A percentile compares a stretch with the other conserved stretches of the same genome.
Evolutionary conservation across 352 stramenopile species (phyloP).

Genomic region (Thraustochytrium striatum): DNA sequence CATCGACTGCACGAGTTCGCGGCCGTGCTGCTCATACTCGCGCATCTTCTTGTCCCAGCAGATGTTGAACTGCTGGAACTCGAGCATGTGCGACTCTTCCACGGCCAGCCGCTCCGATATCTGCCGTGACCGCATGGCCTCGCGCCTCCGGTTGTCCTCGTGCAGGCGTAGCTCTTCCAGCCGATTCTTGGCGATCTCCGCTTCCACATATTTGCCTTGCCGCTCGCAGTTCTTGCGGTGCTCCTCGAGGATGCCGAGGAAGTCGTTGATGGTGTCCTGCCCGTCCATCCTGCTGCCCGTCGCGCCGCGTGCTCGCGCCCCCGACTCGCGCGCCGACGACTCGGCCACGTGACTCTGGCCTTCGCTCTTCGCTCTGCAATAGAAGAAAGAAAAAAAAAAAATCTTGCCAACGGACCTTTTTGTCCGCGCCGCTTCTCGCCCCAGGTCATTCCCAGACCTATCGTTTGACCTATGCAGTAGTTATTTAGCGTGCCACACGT

Average conservation of each 20-base stretch:
- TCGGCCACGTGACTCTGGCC: too few species aligned
- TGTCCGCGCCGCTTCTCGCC: too few species aligned
- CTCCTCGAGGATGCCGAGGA: constrained; percentile 83
- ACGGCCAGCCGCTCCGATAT: constrained; percentile 88
- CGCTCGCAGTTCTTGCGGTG: constrained; percentile 93
- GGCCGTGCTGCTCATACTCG: constrained; percentile 85
- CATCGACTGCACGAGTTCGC: constrained; percentile 52
- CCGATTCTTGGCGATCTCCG: constrained; percentile 91
- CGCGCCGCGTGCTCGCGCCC: too few species aligned
- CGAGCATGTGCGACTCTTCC: constrained; percentile 94
- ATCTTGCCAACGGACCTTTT: too few species aligned
- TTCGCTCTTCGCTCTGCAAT: too few species aligned
- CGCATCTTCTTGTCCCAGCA: constrained; percentile 92
- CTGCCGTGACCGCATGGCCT: constrained; percentile 89
- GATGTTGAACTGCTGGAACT: constrained; percentile 95
- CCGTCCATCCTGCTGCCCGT: constrained; percentile 23
- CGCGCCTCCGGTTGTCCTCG: constrained; percentile 81
- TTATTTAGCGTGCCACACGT: too few species aligned
- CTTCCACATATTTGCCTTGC: constrained; percentile 94
- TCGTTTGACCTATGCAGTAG: too few species aligned
- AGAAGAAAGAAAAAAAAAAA: too few species aligned
- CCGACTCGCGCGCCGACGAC: too few species aligned
- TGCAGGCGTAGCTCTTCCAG: constrained; percentile 92
- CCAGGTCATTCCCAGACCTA: too few species aligned
- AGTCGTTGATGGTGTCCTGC: constrained; percentile 58